Base-by-base conservation (phyloP, 2,329 filamentous ascomycete genomes). In the Mycosphaerella arachidis region DNA sequence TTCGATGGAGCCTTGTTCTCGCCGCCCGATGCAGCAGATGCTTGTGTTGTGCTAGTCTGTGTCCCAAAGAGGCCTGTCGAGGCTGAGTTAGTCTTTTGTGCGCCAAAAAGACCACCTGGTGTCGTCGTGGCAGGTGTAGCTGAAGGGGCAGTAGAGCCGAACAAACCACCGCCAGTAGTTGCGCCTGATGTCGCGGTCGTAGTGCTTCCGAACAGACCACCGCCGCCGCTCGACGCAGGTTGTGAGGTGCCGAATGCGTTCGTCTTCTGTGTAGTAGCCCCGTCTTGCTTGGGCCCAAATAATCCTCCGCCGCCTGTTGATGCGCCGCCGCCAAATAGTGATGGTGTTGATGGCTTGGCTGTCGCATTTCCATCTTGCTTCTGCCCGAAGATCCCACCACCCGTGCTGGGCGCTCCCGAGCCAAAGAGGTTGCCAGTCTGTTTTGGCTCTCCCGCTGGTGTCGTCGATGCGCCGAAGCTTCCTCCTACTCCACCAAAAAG, bases 391-490 rank as follows among this genome's bases (percentile, higher is more conserved):
- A 56, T 18, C 8, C 40, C 13, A 48, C 54, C 54, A 29, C 31
- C 29, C 30, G 33, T 24, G 33, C 33, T 31, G 30, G 12, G 29
- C 20, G 37, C 37, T 20, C 46, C 18, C 16, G 33, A 13, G 20
- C 57, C 57, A 12, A 59, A 56, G 13, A 56, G 9, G 31, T 30
- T 53, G n/a, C 48, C 53, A 8, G 63, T 59, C 48, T 62, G 61
- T 55, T 67, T 67, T 3, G 65, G 65, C 48, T 67, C 65, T 30
- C 65, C 65, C 30, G 61, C 61, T 12, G 65, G 65, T 16, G 65
- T 67, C 7, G 65, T 67, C 13, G 61, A 63, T 45, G 63, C 59
- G 37, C 57, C 63, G 20, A 62, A 57, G 57, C 60, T 62, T 13
- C 55, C 56, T 20, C 62, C 62, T 31, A 35, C 50, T 20, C 52